Evolutionary conservation across 2,329 filamentous ascomycete species (phyloP).

Genomic region (Lithohypha guttulata): DNA sequence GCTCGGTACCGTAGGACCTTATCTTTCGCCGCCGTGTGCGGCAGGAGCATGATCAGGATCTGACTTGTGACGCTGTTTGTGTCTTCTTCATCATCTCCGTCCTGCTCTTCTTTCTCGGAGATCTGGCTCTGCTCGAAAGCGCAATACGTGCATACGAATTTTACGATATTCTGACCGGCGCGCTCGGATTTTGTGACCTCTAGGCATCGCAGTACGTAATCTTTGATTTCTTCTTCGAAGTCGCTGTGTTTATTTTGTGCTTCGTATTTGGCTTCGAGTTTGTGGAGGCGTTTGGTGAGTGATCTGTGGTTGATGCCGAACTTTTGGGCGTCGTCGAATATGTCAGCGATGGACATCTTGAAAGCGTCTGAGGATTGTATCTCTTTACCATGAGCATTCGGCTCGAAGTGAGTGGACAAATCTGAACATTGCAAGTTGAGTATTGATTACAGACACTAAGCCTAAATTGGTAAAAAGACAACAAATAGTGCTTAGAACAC

Average conservation of each 20-base stretch:
- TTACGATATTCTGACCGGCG: slow-evolving; percentile 73
- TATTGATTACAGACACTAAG: no score
- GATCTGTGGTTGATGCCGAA: slow-evolving; percentile 87
- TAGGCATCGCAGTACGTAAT: slow-evolving; percentile 73
- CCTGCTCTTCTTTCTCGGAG: slow-evolving; percentile 53
- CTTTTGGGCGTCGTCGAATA: slow-evolving; percentile 70
- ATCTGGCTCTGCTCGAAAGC: slow-evolving; percentile 36
- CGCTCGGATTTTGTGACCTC: slow-evolving; percentile 84
- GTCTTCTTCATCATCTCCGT: slow-evolving; percentile 66
- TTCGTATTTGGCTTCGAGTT: slow-evolving; percentile 69
- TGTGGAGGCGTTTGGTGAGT: slow-evolving; percentile 73
- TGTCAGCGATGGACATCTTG: slow-evolving; percentile 19
- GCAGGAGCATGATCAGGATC: slow-evolving; percentile 52
- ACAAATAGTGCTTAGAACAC: no score
- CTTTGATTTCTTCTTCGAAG: slow-evolving; percentile 75
- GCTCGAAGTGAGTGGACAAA: no score
- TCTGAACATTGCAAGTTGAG: no score
- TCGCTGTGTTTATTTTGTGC: slow-evolving; percentile 49
- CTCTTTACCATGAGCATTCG: no score
- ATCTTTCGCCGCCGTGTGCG: slow-evolving; percentile 75
- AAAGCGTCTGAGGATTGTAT: neutral
- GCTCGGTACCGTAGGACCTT: slow-evolving; percentile 83
- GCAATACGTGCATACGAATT: slow-evolving; percentile 81
- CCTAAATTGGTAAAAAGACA: no score
- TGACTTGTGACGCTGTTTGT: slow-evolving; percentile 66